Base-by-base conservation (phyloP, 768 basidiomycete species). In the Psilocybe subaeruginosa region DNA sequence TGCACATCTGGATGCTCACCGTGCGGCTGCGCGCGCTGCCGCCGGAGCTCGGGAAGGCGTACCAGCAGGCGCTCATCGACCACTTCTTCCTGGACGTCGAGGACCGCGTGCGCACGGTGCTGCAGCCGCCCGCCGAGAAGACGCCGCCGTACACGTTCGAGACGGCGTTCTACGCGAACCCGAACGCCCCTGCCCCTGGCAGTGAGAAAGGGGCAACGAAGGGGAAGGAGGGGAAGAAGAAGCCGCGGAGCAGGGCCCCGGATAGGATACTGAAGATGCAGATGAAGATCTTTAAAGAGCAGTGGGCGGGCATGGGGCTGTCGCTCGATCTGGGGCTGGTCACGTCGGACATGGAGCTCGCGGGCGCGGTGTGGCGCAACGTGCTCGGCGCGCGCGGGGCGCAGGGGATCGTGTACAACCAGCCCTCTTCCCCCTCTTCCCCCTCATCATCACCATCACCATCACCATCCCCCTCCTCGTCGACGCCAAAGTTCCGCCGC, bases 1-100 rank as follows among this genome's bases (percentile, higher is more conserved):
- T 98, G 30, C 95, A 99, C 74, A 80, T 98, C 51, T 96, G 95
- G 91, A 80, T 98, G 65, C 85, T 96, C 53, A 90, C 90, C 16
- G 91, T 92, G 56, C 91, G 96, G 23, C 82, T 97, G 8, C 93
- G 97, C 19, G 87, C 92, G 0, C 85, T 98, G 9, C 94, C 89
- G 2, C 70, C 77, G 12, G 81, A 84, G 1, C 81, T 90, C 56
- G 92, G 91, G 23, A 77, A 77, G 65, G 72, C 83, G 61, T 91
- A 91, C 76, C 82, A 90, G 65, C 91, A 96, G 75, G 91, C 82
- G 6, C 80, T 98, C 61, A 82, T 97, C 64, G 95, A 97, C 73
- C 95, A 97, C 77, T 97, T 96, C 78, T 99, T 98, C 80, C 78
- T 94, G 65, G 93, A 98, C 72, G 85, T 93, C 63, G 97, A 98